Conservation (phyloP, 495 filamentous ascomycete species). For the Pyrenopolyporus hunteri region DNA sequence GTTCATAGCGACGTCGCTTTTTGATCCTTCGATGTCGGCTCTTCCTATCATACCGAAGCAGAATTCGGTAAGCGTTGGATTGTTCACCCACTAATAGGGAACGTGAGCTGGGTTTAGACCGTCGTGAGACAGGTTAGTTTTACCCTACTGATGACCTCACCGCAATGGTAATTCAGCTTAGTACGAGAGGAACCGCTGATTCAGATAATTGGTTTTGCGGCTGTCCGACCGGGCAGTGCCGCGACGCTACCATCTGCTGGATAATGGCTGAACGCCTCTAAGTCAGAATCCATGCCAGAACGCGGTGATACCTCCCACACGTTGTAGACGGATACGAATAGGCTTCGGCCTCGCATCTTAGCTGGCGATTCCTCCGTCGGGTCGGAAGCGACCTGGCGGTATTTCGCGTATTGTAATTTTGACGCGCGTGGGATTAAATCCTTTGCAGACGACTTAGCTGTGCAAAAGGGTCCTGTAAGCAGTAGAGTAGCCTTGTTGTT, state of each 20-base stretch:
- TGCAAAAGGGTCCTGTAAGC: neutral
- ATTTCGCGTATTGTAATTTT: neutral
- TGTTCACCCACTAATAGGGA: neutral
- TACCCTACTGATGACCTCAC: neutral
- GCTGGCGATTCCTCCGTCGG: neutral
- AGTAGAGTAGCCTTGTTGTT: slow-evolving; percentile 1
- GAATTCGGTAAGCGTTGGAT: neutral
- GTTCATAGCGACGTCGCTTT: neutral
- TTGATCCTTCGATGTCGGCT: neutral
- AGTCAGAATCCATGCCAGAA: slow-evolving; percentile 71
- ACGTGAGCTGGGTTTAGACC: neutral
- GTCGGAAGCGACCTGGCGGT: neutral
- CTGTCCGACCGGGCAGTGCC: neutral
- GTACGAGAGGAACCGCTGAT: slow-evolving; percentile 46
- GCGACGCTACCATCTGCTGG: neutral
- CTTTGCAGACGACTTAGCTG: neutral
- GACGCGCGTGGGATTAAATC: neutral
- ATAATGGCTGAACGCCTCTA: slow-evolving; percentile 60
- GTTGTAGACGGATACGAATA: slow-evolving; percentile 71
- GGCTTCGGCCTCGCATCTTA: slow-evolving; percentile 60
- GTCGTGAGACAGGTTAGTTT: neutral
- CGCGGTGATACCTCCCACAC: slow-evolving; percentile 64
- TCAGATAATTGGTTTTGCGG: slow-evolving; percentile 62
- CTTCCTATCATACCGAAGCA: neutral
- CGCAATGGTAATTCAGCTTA: neutral